Evolutionary conservation across 139 green algal genomes (phyloP).

Genomic region (Micromonas pusilla): DNA sequence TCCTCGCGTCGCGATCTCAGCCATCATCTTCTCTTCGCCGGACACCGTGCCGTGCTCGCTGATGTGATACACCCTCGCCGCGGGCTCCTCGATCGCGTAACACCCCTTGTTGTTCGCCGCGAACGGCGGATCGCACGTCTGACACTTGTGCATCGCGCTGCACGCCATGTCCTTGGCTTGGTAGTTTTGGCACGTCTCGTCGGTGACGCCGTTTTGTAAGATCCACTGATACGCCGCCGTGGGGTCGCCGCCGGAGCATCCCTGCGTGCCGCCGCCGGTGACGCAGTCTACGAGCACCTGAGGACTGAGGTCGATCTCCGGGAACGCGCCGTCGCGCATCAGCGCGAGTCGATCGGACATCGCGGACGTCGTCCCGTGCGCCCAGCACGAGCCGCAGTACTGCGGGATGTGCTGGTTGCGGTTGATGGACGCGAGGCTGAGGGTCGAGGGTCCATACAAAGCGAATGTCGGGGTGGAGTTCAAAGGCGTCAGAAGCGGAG

Average conservation of each 20-base stretch:
- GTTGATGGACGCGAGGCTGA: slow-evolving; percentile 43
- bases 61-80: slow-evolving; percentile 29
- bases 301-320: slow-evolving; percentile 29
- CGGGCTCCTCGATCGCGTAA: background rate
- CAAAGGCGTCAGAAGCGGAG: too few species aligned
- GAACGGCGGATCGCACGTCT: slow-evolving; percentile 36
- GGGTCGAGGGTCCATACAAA: too few species aligned
- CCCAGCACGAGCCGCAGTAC: slow-evolving; percentile 57
- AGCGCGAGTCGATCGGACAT: slow-evolving; percentile 53
- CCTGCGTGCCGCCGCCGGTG: background rate
- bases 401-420: slow-evolving; percentile 52
- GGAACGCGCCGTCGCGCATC: slow-evolving; percentile 36
- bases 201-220: slow-evolving; percentile 37
- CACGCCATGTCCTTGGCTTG: slow-evolving; percentile 43
- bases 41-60: slow-evolving; percentile 61
- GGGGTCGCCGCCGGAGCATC: slow-evolving; percentile 43
- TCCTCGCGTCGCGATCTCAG: slow-evolving; percentile 47
- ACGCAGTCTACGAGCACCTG: slow-evolving; percentile 51
- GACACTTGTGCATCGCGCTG: slow-evolving; percentile 34
- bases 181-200: slow-evolving; percentile 59
- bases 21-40: slow-evolving; percentile 62
- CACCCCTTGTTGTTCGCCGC: too few species aligned
- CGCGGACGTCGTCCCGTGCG: slow-evolving; percentile 40
- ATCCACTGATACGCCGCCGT: slow-evolving; percentile 46
- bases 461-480: too few species aligned